Evolutionary conservation across 495 filamentous ascomycete genomes (phyloP).

Genomic region (Halenospora varia): DNA sequence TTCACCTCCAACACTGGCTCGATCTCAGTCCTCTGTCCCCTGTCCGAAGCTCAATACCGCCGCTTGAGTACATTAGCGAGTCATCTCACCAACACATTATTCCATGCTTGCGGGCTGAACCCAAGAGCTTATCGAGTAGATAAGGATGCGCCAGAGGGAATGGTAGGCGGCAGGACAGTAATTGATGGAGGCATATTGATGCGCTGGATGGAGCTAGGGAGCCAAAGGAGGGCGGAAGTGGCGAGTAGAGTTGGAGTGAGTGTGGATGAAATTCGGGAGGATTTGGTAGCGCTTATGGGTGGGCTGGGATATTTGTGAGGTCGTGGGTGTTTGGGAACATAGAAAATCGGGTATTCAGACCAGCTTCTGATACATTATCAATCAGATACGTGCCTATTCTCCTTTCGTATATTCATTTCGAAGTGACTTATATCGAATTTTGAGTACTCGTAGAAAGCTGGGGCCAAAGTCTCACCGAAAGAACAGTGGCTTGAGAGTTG

Average conservation of each 20-base stretch:
- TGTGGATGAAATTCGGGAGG: constrained; percentile 57
- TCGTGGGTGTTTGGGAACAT: not conserved
- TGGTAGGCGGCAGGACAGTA: constrained; percentile 40
- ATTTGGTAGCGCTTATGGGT: constrained; percentile 39
- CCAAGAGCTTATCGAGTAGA: constrained; percentile 65
- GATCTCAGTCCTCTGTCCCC: constrained; percentile 69
- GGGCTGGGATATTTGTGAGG: constrained; percentile 26
- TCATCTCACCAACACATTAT: constrained; percentile 70
- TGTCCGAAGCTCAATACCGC: constrained; percentile 78
- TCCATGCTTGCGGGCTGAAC: constrained; percentile 76
- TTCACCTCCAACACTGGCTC: constrained; percentile 73
- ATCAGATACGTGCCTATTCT: too few relatives aligned
- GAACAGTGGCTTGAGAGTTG: too few relatives aligned
- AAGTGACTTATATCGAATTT: too few relatives aligned
- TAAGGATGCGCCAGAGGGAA: constrained; percentile 22
- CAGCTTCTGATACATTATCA: too few relatives aligned
- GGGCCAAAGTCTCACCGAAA: too few relatives aligned
- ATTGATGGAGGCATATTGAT: constrained; percentile 48
- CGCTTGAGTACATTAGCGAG: constrained; percentile 76
- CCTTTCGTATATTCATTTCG: too few relatives aligned
- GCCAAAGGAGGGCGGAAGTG: constrained; percentile 64
- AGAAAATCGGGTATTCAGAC: not conserved
- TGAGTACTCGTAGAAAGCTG: too few relatives aligned
- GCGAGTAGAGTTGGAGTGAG: constrained; percentile 61
- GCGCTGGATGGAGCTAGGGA: constrained; percentile 67